Percentiles rank a stretch among this genome's conserved stretches.
Conservation (phyloP, 1,284 basidiomycete genomes). For the Cryptococcus maquisensis region DNA sequence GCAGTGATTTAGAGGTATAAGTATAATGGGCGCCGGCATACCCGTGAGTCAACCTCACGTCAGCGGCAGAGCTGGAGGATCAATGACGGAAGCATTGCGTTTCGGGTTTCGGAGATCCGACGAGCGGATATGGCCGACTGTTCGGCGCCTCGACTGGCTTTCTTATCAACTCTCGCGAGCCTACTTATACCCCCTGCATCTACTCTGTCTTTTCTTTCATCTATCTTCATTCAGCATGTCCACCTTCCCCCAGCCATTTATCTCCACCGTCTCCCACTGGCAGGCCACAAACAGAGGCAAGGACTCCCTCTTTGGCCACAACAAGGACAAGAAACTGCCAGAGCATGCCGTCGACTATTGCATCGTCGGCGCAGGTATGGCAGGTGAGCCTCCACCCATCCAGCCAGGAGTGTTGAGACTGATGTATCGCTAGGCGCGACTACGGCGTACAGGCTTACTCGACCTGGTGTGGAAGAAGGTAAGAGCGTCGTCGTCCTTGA, state of each 20-base stretch:
- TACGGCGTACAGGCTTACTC: slow-evolving; percentile 33
- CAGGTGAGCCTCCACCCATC: slow-evolving; percentile 3
- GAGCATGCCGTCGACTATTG: slow-evolving; percentile 20
- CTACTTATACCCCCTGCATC: no score
- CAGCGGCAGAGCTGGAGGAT: no score
- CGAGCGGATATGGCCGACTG: no score
- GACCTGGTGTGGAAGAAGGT: slow-evolving; percentile 20
- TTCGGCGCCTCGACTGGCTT: no score
- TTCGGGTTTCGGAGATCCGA: no score
- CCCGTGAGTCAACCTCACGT: no score
- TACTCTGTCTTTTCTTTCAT: no score
- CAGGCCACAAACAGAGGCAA: slow-evolving; percentile 31
- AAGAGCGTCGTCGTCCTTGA: slow-evolving; percentile 30
- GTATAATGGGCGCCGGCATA: no score
- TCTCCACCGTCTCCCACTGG: slow-evolving; percentile 34
- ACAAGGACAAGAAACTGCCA: slow-evolving; percentile 15
- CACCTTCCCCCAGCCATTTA: slow-evolving; percentile 25
- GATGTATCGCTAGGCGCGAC: slow-evolving; percentile 13
- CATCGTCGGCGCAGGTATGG: slow-evolving; percentile 25
- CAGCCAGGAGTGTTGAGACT: background rate
- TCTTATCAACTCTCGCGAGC: no score
- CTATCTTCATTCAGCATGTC: no score
- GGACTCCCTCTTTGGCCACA: slow-evolving; percentile 22
- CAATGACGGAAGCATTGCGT: no score
- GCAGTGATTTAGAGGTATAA: no score